Evolutionary conservation across 306 rosid species (phyloP).

Genomic region (Arachis hypogaea): DNA sequence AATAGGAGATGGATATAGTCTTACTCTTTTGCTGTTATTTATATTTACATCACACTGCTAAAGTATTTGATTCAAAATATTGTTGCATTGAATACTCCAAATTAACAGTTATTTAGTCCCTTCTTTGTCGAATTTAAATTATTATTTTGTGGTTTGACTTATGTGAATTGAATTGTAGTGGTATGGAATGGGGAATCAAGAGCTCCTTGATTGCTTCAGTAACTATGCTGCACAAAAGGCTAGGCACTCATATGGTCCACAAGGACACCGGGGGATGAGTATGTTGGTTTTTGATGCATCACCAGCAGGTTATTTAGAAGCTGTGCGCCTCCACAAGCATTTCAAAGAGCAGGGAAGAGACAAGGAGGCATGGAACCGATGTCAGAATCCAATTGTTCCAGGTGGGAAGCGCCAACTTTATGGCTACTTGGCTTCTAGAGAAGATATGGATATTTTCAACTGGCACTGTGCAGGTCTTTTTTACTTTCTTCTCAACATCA

Average conservation of each 20-base stretch:
- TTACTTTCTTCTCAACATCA: neutral
- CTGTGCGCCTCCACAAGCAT: constrained; percentile 50
- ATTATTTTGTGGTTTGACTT: constrained; percentile 15
- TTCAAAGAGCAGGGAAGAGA: constrained; percentile 53
- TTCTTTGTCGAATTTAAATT: neutral
- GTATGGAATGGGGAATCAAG: constrained; percentile 61
- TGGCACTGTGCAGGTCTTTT: constrained; percentile 39
- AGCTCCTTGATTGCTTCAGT: constrained; percentile 52
- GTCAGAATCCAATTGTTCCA: constrained; percentile 38
- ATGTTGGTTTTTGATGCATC: constrained; percentile 48
- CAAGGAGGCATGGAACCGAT: constrained; percentile 49
- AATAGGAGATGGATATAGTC: neutral
- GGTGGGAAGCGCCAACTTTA: constrained; percentile 56
- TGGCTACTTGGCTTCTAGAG: constrained; percentile 52
- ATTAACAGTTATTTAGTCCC: neutral
- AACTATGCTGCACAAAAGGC: constrained; percentile 54
- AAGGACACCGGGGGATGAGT: constrained; percentile 56
- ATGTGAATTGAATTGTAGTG: constrained; percentile 47
- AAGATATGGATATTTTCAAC: constrained; percentile 52
- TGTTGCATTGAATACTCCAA: neutral
- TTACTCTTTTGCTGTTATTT: neutral
- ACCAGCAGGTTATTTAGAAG: constrained; percentile 50
- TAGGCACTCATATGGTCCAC: constrained; percentile 56
- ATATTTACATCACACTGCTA: neutral
- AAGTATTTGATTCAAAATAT: neutral